A percentile compares a stretch with the other conserved stretches of the same genome.
Evolutionary conservation across 2,329 filamentous ascomycete genomes (phyloP).

Genomic region (Sporothrix pallida): DNA sequence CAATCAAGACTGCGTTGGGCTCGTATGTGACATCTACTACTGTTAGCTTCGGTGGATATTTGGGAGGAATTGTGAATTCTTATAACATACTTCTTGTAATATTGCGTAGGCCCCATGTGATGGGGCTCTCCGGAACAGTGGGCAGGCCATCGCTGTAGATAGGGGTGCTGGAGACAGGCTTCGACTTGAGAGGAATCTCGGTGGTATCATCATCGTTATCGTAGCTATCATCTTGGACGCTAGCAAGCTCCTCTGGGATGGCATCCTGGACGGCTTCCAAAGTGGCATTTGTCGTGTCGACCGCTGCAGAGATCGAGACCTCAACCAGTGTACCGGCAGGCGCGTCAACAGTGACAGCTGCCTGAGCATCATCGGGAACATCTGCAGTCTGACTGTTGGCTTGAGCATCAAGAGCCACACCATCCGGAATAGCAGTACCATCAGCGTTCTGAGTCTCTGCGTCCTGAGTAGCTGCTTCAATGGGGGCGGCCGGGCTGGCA

Average conservation of each 20-base stretch:
- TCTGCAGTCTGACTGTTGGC: neutral
- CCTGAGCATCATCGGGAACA: neutral
- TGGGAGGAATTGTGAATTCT: neutral
- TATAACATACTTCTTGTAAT: slow-evolving; percentile 29
- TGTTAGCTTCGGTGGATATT: neutral
- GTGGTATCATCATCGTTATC: neutral
- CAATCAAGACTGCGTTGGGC: slow-evolving; percentile 33
- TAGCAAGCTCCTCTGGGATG: slow-evolving; percentile 21
- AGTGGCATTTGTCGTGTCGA: neutral
- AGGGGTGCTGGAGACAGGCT: neutral
- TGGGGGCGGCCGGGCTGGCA: neutral
- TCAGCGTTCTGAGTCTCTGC: neutral
- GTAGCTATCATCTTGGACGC: neutral
- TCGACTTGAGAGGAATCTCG: neutral
- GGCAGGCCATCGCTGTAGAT: neutral
- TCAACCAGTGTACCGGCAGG: neutral
- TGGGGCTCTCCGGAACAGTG: slow-evolving; percentile 25
- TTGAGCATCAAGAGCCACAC: neutral
- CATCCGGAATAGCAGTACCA: neutral
- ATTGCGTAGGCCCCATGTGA: slow-evolving; percentile 32
- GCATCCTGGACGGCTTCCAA: neutral
- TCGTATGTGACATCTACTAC: slow-evolving; percentile 31
- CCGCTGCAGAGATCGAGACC: neutral
- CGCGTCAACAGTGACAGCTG: neutral
- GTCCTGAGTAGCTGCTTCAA: neutral